A percentile compares a stretch with the other conserved stretches of the same genome.
These are phyloP conservation scores for Hypericum androsaemum DNA, from an alignment of 345 rosid genomes.

Conservation along the genomic window DNA sequence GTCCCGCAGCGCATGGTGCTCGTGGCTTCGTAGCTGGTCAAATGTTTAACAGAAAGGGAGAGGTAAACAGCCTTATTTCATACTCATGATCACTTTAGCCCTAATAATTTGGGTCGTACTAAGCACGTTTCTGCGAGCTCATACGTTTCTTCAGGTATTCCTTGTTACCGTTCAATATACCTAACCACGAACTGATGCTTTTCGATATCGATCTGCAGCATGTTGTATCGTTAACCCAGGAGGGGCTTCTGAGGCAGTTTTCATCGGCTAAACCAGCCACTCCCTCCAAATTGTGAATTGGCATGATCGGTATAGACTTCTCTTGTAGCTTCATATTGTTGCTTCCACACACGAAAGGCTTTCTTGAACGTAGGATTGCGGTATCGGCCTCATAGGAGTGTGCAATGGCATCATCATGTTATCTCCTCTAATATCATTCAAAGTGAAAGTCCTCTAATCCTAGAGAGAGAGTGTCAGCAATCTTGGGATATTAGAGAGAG, in stretches of 20 bases:
- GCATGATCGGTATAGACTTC: background rate
- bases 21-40: slow-evolving; percentile 73
- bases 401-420: no score
- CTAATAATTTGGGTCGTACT: background rate
- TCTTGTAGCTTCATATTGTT: no score
- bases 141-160: background rate
- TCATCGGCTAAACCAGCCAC: slow-evolving; percentile 24
- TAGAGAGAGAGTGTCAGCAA: no score
- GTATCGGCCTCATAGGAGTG: no score
- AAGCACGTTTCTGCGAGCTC: background rate
- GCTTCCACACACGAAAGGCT: no score
- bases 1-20: slow-evolving; percentile 50
- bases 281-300: slow-evolving; percentile 56
- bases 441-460: no score
- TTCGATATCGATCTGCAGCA: slow-evolving; percentile 39
- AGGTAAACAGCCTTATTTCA: slow-evolving; percentile 33
- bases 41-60: slow-evolving; percentile 72
- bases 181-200: background rate
- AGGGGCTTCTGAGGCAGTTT: slow-evolving; percentile 56
- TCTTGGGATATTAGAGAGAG: no score
- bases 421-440: no score
- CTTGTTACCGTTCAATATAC: no score
- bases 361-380: no score
- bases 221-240: slow-evolving; percentile 62
- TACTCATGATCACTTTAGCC: background rate